Evolutionary conservation across 345 rosid species (phyloP), one percentile per base, ranked within the genome.

Genomic region (Raphanus raphanistrum): DNA sequence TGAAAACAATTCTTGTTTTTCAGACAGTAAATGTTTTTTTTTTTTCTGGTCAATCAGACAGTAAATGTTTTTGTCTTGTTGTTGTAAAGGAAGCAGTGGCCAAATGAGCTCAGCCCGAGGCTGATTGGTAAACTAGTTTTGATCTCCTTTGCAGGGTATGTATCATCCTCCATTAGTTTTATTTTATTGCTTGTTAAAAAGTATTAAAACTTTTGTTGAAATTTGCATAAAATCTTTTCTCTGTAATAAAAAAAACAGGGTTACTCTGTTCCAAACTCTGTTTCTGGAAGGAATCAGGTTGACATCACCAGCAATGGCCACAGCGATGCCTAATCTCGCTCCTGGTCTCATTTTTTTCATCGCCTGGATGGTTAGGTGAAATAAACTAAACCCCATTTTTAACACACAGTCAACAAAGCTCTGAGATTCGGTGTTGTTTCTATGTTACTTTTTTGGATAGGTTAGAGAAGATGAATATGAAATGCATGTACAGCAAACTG

Each of bases 261-360:
- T 95, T 55, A 91, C 96, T 36, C 64, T 93, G 80, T 95, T 95
- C 73, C 99, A 95, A 70, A 76, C 87, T 15, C 77, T 95, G 45
- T 90, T 86, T 77, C 86, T 95, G n/a, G 86, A 92, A 81, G 98
- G 99, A 63, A 91, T 95, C 64, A 76, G 86, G 76, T 81, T 90
- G 54, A 93, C 99, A 8, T 92, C 98, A 57, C 97, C 99, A 33
- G 92, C 97, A 70, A 67, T 93, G 84, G 98, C 98, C 52, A 95
- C 98, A 50, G 94, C 99, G 17, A 95, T 95, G 99, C 97, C 97
- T 27, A 95, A 95, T 83, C 92, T 95, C 12, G 94, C 96, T 81
- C 99, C 98, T 0, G 97, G 92, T 54, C 84, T 95, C 16, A 91
- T 95, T 67, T 95, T 95, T 63, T 63, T 86, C 62, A 95, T 95